A percentile compares a stretch with the other conserved stretches of the same genome.
Conservation (phyloP, 2,329 filamentous ascomycete species). For the Chaetoscypha palmicola region DNA sequence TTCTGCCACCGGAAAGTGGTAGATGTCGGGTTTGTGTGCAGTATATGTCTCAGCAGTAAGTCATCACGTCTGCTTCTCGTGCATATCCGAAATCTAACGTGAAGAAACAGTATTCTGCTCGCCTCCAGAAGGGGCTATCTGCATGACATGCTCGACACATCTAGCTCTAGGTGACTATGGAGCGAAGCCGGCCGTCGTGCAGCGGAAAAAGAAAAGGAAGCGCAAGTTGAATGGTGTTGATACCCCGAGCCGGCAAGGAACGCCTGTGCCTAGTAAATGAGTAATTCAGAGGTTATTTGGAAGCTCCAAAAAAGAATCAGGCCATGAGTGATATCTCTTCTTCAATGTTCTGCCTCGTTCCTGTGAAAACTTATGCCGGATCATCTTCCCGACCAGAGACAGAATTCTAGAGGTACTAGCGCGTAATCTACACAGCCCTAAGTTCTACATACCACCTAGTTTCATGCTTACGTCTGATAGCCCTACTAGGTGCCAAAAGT, state of each 20-base stretch:
- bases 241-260: slow-evolving; percentile 53
- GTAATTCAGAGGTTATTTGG: neutral
- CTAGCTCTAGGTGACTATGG: slow-evolving; percentile 72
- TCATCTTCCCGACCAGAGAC: no score
- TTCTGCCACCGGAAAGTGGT: slow-evolving; percentile 93
- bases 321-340: neutral
- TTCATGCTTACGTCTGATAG: no score
- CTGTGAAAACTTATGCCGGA: no score
- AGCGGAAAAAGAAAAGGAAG: slow-evolving; percentile 69
- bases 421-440: no score
- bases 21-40: slow-evolving; percentile 91
- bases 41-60: slow-evolving; percentile 81
- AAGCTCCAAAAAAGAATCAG: neutral
- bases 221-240: slow-evolving; percentile 52
- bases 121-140: slow-evolving; percentile 56
- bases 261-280: slow-evolving; percentile 41
- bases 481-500: no score
- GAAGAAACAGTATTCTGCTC: slow-evolving; percentile 60
- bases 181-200: slow-evolving; percentile 67
- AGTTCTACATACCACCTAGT: no score
- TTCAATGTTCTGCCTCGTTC: no score
- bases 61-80: slow-evolving; percentile 10
- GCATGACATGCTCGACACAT: slow-evolving; percentile 76
- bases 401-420: no score
- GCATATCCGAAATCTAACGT: neutral